Evolutionary conservation across 2,329 filamentous ascomycete genomes (phyloP), one percentile per base, ranked within the genome.

Genomic region (Clarireedia hainanense): DNA sequence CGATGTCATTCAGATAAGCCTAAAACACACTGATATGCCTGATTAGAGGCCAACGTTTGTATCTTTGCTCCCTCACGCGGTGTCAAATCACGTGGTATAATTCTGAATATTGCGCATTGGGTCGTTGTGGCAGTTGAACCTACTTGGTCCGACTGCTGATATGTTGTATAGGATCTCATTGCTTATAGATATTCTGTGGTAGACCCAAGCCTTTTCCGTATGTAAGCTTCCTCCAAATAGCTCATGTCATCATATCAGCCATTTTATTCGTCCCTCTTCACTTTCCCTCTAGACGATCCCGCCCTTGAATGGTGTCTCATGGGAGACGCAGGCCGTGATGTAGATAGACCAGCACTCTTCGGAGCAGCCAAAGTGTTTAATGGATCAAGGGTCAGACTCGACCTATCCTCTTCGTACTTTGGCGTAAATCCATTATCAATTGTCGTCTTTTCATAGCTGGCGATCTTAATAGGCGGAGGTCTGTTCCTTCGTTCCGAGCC

Each of bases 381-480:
- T 1, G 66, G 61, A 59, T 64, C 65, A 12, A 66, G 47, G 48
- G 76, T 58, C 51, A 63, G 27, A 36, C 58, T 63, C 34, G 56
- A 55, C 49, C 58, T 61, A n/a, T 62, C 60, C 30, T 68, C 68
- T 45, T 69, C 65, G 30, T 60, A 63, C 52, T 55, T 63, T 48
- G 67, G 67, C 7, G 68, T 69, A 34, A 65, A 64, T n/a, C 65
- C 65, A 49, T 64, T 63, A 53, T 69, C 68, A 36, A 70, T 69
- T 4, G 68, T 70, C 2, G 67, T 70, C 72, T 95, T 94, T 69
- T 96, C 90, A 66, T 87, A 91, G 61, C 76, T 82, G 47, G 85
- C 85, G 58, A 91, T 84, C 60, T 74, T 80, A 64, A 89, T 83
- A 0, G 86, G 82, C 0, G 81, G 75, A 23, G 88, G 83, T 15